Base-by-base conservation (phyloP, 352 stramenopile species). In the Pythium folliculosum region DNA sequence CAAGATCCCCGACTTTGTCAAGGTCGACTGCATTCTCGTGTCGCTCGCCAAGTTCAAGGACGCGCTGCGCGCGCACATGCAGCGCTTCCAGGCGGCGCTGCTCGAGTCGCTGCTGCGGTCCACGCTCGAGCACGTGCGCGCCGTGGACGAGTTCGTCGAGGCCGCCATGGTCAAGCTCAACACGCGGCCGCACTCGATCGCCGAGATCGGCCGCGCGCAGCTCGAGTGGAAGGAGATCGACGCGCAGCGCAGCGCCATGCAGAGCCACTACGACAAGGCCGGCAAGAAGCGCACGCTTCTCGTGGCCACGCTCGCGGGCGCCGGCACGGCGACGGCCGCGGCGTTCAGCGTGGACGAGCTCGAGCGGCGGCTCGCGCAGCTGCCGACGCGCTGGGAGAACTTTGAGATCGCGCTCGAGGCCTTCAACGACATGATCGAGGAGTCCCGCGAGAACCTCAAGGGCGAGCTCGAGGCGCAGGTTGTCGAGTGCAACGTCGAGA, bases 341-440 rank as follows among this genome's bases (percentile, higher is more conserved):
- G 47, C 37, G 22, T 25, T 69, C 14, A 60, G 65, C 38, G 92
- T 89, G 1, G 88, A 76, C 47, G 91, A 95, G 45, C 77, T 95
- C 4, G 82, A 95, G 54, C 75, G 74, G 1, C 81, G 88, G 0
- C 73, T 96, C 16, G 70, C 81, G 0, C 86, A 96, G 52, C 71
- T 97, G 8, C 90, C 90, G 19, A 92, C 82, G 0, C 75, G 82
- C 0, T 98, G 95, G 94, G 91, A 98, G 47, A 96, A 97, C 60
- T 98, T 98, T 71, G 94, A 98, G 40, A 89, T 98, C 51, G 87
- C 90, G 19, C 78, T 98, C 0, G 95, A 98, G 62, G 95, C 94
- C 32, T 98, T 98, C 67, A 96, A 97, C 58, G 92, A 98, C 54
- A 97, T 99, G 88, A 95, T 98, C 50, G 89, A 98, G 40, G 91